These are phyloP conservation scores for Luzula sylvatica DNA, from an alignment of 176 grass and related monocot species.

Conservation along the genomic window DNA sequence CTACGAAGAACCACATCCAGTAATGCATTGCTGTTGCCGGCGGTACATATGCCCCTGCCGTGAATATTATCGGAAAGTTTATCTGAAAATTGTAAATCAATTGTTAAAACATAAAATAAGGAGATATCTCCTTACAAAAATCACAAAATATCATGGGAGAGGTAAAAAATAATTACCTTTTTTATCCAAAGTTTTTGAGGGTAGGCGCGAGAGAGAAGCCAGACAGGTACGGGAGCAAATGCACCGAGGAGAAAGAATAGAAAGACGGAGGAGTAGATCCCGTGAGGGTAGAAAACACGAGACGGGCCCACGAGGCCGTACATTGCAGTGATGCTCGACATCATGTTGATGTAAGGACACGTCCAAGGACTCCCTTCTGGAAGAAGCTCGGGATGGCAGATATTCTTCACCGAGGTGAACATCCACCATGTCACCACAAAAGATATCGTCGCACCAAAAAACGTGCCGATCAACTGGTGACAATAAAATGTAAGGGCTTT, in stretches of 20 bases:
- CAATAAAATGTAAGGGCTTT: neutral
- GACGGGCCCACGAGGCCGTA: constrained; percentile 6
- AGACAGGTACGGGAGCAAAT: neutral
- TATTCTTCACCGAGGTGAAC: neutral
- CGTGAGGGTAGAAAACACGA: constrained; percentile 13
- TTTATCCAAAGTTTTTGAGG: constrained; percentile 19
- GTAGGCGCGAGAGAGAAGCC: neutral
- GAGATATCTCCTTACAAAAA: neutral
- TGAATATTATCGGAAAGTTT: neutral
- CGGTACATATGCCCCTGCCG: neutral
- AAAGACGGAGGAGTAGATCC: constrained; percentile 6
- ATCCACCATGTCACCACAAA: constrained; percentile 8
- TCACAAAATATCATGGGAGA: too few species aligned
- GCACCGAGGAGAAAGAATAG: constrained; percentile 2
- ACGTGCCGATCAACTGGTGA: neutral
- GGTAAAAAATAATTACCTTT: neutral
- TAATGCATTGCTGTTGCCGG: neutral
- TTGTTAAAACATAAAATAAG: neutral
- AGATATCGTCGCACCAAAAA: too few species aligned
- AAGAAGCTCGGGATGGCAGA: constrained; percentile 6
- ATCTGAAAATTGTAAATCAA: neutral
- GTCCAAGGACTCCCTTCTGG: constrained; percentile 20
- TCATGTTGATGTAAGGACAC: neutral
- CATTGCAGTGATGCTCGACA: neutral
- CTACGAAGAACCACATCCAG: neutral